A percentile compares a stretch with the other conserved stretches of the same genome.
Conservation (phyloP, 352 stramenopile genomes). For the Phytopythium delawarense region DNA sequence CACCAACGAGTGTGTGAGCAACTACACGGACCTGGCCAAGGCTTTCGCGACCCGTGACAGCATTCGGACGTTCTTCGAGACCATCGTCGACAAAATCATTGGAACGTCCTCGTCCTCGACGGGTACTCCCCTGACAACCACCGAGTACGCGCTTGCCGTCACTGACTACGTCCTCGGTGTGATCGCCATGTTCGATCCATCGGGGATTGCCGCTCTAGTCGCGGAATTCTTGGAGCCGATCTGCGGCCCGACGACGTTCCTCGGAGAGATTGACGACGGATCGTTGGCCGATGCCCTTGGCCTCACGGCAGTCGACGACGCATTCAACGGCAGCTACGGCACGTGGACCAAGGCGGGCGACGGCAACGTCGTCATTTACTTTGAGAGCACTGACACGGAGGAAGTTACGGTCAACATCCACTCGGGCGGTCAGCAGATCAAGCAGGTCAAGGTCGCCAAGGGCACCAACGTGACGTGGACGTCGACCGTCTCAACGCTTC, state of each 20-base stretch:
- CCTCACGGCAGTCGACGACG: conserved; percentile 30
- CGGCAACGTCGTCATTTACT: conserved; percentile 31
- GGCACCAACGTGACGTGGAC: conserved; percentile 36
- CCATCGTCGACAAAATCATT: conserved; percentile 56
- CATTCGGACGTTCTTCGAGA: conserved; percentile 46
- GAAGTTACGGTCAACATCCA: conserved; percentile 40
- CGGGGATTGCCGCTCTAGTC: conserved; percentile 34
- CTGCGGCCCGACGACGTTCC: conserved; percentile 49
- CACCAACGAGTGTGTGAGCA: conserved; percentile 38
- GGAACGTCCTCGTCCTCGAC: conserved; percentile 19
- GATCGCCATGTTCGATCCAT: conserved; percentile 46
- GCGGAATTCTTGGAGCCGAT: conserved; percentile 57
- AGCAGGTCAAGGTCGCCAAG: conserved; percentile 23
- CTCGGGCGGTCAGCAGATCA: conserved; percentile 31
- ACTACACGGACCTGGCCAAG: conserved; percentile 20
- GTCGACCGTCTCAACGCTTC: conserved; percentile 24
- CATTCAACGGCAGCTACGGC: conserved; percentile 36
- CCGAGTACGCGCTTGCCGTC: conserved; percentile 36
- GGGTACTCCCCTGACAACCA: conserved; percentile 28
- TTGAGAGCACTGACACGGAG: conserved; percentile 33
- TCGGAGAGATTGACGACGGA: conserved; percentile 60
- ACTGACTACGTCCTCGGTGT: conserved; percentile 31
- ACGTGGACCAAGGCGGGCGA: conserved; percentile 42
- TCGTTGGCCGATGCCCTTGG: conserved; percentile 33
- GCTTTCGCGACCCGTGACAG: conserved; percentile 41